These are phyloP conservation scores for Leccinum pellstonianum DNA, from an alignment of 768 basidiomycete genomes.

Conservation along the genomic window DNA sequence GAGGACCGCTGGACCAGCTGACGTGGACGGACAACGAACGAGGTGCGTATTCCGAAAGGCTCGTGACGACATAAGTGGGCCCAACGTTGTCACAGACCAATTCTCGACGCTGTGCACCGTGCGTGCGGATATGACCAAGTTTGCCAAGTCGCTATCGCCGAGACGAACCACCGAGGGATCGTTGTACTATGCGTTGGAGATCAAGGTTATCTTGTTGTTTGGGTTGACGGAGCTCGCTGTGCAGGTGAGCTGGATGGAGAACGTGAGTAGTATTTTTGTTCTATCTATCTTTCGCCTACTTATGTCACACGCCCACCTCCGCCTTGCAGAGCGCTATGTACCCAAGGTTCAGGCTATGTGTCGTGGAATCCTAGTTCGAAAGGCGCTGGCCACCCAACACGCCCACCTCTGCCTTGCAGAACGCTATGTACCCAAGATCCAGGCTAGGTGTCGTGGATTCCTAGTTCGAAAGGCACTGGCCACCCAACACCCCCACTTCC, in stretches of 20 bases:
- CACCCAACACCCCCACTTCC: no score
- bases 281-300: neutral
- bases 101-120: conserved; percentile 38
- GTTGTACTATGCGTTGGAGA: conserved; percentile 27
- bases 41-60: conserved; percentile 16
- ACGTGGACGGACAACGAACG: conserved; percentile 36
- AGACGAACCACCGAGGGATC: conserved; percentile 23
- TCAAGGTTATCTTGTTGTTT: conserved; percentile 45
- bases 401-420: conserved; percentile 56
- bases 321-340: no score
- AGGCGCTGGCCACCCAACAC: conserved; percentile 51
- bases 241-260: conserved; percentile 50
- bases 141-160: conserved; percentile 26
- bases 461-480: no score
- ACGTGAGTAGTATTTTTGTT: conserved; percentile 34
- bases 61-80: neutral
- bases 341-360: conserved; percentile 52
- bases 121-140: conserved; percentile 32
- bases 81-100: conserved; percentile 22
- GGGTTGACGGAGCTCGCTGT: conserved; percentile 55
- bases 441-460: no score
- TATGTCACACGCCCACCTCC: neutral
- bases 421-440: conserved; percentile 38
- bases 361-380: conserved; percentile 57
- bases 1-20: conserved; percentile 28